Evolutionary conservation across 2,329 filamentous ascomycete species (phyloP), one percentile per base, ranked within the genome.

Genomic region (Aspergillus tubingensis): DNA sequence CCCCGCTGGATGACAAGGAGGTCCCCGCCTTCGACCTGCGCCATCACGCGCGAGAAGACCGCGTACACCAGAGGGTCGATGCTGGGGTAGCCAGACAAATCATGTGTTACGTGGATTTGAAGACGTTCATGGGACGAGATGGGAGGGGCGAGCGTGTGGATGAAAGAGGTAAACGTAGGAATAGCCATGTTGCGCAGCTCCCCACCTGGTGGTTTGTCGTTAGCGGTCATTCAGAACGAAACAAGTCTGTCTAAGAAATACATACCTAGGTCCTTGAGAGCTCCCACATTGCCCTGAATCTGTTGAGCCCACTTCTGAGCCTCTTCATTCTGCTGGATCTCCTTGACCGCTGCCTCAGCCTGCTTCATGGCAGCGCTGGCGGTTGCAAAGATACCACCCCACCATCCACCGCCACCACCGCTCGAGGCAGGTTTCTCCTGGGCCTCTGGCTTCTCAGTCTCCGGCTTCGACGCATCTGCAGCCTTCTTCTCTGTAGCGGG

Each of bases 1-100:
- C 95, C 95, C 39, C 93, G 91, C 79, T 99, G 95, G 62, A 98
- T 88, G 58, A 99, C 95, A 57, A 98, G 84, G 17, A 99, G 83
- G 71, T 98, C 95, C 58, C 95, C 95, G 65, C 95, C 95, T 79
- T 99, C 95, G 49, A 99, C 95, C 79, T 99, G 95, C n/a, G 92
- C 86, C 95, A 99, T 99, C 71, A 99, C 93, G 56, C 92, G 89
- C 58, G 90, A 90, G 80, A 99, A 99, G 65, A 95, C 92, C 60
- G 86, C 85, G 78, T 98, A 92, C 69, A 98, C 91, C 57, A 97
- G 85, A 17, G 94, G 92, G 74, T 98, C 94, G 68, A 99, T 87
- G 17, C 92, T 94, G 2, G 95, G 95, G 75, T 99, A 99, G 68
- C 92, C 92, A 67, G 92, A 88, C 47, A 99, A 86, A 76, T 98